Evolutionary conservation across 1,284 basidiomycete genomes (phyloP).

Genomic region (Sporisorium graminicola): DNA sequence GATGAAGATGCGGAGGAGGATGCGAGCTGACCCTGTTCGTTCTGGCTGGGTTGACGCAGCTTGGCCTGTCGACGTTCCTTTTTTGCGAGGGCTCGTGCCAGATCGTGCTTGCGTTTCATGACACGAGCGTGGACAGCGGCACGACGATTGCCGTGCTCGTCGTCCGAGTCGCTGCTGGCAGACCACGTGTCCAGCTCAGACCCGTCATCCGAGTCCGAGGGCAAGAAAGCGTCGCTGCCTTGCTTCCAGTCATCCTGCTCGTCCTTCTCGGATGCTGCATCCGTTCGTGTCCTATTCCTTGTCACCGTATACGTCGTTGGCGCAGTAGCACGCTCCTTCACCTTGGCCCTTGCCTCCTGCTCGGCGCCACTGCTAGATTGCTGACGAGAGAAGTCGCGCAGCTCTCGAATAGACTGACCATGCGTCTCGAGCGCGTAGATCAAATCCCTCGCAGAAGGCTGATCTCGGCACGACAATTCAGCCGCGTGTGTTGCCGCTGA

Average conservation of each 20-base stretch:
- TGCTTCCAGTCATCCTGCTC: slow-evolving; percentile 20
- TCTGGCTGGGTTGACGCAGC: slow-evolving; percentile 12
- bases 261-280: background rate
- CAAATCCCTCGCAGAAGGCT: slow-evolving; percentile 47
- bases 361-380: slow-evolving; percentile 14
- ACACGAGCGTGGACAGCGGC: slow-evolving; percentile 37
- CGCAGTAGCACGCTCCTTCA: slow-evolving; percentile 6
- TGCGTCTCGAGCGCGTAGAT: slow-evolving; percentile 52
- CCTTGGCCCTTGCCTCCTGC: slow-evolving; percentile 15
- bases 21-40: background rate
- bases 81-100: slow-evolving; percentile 14
- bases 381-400: slow-evolving; percentile 36
- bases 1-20: slow-evolving; percentile 5
- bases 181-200: slow-evolving; percentile 46
- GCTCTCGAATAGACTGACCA: slow-evolving; percentile 42
- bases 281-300: slow-evolving; percentile 1
- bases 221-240: slow-evolving; percentile 34
- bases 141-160: slow-evolving; percentile 30
- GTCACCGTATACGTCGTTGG: slow-evolving; percentile 12
- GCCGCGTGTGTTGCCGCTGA: slow-evolving; percentile 43
- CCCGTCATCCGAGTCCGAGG: slow-evolving; percentile 52
- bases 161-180: slow-evolving; percentile 43
- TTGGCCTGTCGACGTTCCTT: slow-evolving; percentile 26
- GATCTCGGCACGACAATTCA: slow-evolving; percentile 30
- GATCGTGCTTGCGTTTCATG: slow-evolving; percentile 33